Conservation (phyloP, 2,329 filamentous ascomycete genomes). For the Fusarium pseudonygamai region DNA sequence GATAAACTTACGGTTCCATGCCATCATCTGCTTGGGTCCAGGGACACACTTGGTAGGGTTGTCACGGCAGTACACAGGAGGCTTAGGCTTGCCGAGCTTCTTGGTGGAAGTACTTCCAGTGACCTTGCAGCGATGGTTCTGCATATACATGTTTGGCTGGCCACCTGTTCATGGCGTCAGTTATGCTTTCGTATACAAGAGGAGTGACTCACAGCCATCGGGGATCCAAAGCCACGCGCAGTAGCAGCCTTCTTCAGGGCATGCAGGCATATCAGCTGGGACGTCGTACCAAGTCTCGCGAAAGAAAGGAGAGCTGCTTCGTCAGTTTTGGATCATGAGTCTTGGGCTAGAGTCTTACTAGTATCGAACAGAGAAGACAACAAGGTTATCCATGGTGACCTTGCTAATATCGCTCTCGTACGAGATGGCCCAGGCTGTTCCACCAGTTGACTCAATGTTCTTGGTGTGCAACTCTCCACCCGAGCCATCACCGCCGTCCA, state of each 20-base stretch:
- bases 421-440: conserved; percentile 61
- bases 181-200: neutral
- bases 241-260: conserved; percentile 44
- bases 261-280: conserved; percentile 41
- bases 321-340: neutral
- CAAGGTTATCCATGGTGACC: conserved; percentile 61
- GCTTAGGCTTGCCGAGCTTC: conserved; percentile 52
- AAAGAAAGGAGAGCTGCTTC: conserved; percentile 42
- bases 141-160: conserved; percentile 54
- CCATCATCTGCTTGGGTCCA: conserved; percentile 62
- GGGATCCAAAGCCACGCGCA: conserved; percentile 47
- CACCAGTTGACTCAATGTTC: conserved; percentile 54
- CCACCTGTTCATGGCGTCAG: conserved; percentile 22
- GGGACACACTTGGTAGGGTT: conserved; percentile 53
- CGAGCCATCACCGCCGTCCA: conserved; percentile 46
- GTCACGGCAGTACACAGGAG: conserved; percentile 54
- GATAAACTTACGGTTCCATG: conserved; percentile 52
- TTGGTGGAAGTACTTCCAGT: conserved; percentile 53
- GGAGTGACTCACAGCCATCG: conserved; percentile 37
- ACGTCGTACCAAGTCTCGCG: conserved; percentile 45
- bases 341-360: conserved; percentile 45
- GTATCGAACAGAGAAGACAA: conserved; percentile 58
- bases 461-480: conserved; percentile 59
- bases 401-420: conserved; percentile 57
- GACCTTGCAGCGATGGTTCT: conserved; percentile 59